These are phyloP conservation scores for Mycena epipterygia DNA, from an alignment of 768 basidiomycete genomes.

Conservation along the genomic window DNA sequence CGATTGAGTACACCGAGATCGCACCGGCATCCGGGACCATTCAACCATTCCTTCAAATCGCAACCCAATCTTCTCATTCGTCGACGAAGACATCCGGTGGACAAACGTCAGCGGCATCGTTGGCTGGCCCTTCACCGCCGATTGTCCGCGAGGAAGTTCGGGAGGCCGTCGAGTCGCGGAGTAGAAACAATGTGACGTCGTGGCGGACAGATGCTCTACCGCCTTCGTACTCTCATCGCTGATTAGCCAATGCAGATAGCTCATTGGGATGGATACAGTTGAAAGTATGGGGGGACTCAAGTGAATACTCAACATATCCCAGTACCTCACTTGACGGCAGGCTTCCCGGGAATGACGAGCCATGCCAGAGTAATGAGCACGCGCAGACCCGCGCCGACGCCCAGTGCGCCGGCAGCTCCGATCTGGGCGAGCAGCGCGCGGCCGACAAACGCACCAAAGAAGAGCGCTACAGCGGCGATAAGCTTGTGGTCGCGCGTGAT, in stretches of 20 bases:
- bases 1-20: neutral
- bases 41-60: neutral
- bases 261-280: too few relatives aligned
- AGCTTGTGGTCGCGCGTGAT: conserved; percentile 78
- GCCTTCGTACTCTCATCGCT: conserved; percentile 18
- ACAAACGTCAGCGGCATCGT: neutral
- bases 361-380: conserved; percentile 73
- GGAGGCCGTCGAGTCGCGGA: neutral
- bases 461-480: conserved; percentile 75
- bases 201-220: neutral
- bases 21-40: neutral
- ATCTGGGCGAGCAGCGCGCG: conserved; percentile 71
- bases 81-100: neutral
- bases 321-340: too few relatives aligned
- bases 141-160: neutral
- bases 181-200: neutral
- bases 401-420: conserved; percentile 76
- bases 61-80: neutral
- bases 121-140: neutral
- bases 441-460: conserved; percentile 80
- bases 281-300: too few relatives aligned
- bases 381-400: conserved; percentile 74
- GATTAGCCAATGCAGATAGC: too few relatives aligned
- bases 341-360: conserved; percentile 73
- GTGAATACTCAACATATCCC: too few relatives aligned